Evolutionary conservation across 768 basidiomycete species (phyloP).

Genomic region (Leccinum disarticulatum): DNA sequence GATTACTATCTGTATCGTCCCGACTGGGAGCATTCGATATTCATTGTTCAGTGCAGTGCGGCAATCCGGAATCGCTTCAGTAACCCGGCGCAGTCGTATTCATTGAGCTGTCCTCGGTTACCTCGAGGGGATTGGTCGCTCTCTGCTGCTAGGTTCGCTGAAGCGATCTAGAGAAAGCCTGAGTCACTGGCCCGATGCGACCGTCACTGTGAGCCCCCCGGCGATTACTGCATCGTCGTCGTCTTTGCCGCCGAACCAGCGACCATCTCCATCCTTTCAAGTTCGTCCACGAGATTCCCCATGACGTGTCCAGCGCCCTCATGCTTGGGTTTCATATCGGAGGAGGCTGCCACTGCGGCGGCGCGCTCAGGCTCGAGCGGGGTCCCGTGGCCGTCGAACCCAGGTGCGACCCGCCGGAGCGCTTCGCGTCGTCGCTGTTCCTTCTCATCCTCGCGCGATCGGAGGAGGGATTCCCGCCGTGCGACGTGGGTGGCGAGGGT

Average conservation of each 20-base stretch:
- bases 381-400: constrained; percentile 67
- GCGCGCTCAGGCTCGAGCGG: constrained; percentile 41
- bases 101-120: neutral
- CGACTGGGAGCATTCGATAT: no score
- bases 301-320: constrained; percentile 52
- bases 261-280: constrained; percentile 61
- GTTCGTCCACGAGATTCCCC: constrained; percentile 79
- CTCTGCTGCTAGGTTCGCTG: neutral
- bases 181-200: no score
- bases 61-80: neutral
- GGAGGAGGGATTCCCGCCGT: constrained; percentile 70
- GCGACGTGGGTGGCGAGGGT: constrained; percentile 65
- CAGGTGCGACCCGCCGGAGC: constrained; percentile 76
- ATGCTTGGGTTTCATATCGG: neutral
- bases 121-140: neutral
- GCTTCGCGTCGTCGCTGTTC: constrained; percentile 62
- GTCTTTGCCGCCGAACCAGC: neutral
- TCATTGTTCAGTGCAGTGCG: no score
- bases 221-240: neutral
- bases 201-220: no score
- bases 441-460: constrained; percentile 74
- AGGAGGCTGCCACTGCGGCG: constrained; percentile 1
- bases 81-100: neutral
- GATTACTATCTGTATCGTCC: no score
- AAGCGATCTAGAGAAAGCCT: neutral